These are phyloP conservation scores for Galeopsis tetrahit DNA, from an alignment of 257 asterid species.

Conservation along the genomic window DNA sequence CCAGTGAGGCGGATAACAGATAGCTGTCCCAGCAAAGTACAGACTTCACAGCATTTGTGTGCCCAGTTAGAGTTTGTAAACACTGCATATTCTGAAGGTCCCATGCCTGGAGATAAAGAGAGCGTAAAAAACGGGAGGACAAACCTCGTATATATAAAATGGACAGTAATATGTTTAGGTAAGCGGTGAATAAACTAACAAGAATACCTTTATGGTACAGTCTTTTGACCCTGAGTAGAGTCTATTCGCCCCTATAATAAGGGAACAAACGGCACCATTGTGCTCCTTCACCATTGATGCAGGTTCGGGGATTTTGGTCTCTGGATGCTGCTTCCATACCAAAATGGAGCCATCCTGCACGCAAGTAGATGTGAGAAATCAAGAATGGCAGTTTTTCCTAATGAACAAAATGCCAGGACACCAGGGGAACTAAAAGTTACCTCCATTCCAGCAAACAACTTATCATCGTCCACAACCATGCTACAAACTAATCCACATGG, in stretches of 20 bases:
- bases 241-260: conserved; percentile 50
- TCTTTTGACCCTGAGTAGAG: conserved; percentile 67
- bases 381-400: background rate
- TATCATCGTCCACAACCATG: conserved; percentile 43
- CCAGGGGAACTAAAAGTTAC: conserved; percentile 30
- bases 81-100: conserved; percentile 57
- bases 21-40: conserved; percentile 46
- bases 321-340: conserved; percentile 54
- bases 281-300: conserved; percentile 51
- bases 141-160: too few species aligned
- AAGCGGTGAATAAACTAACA: background rate
- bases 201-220: conserved; percentile 49
- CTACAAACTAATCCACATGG: conserved; percentile 57
- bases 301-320: conserved; percentile 35
- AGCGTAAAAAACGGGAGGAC: too few species aligned
- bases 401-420: background rate
- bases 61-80: conserved; percentile 52
- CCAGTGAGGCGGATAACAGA: conserved; percentile 64
- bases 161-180: too few species aligned
- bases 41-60: conserved; percentile 31
- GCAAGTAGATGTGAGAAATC: background rate
- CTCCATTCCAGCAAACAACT: conserved; percentile 69
- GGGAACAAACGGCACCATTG: conserved; percentile 45
- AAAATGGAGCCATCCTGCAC: conserved; percentile 64
- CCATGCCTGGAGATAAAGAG: conserved; percentile 54